Percentiles rank a stretch among this genome's conserved stretches.
Conservation (phyloP, 2,329 filamentous ascomycete species). For the Thelonectria discophora region DNA sequence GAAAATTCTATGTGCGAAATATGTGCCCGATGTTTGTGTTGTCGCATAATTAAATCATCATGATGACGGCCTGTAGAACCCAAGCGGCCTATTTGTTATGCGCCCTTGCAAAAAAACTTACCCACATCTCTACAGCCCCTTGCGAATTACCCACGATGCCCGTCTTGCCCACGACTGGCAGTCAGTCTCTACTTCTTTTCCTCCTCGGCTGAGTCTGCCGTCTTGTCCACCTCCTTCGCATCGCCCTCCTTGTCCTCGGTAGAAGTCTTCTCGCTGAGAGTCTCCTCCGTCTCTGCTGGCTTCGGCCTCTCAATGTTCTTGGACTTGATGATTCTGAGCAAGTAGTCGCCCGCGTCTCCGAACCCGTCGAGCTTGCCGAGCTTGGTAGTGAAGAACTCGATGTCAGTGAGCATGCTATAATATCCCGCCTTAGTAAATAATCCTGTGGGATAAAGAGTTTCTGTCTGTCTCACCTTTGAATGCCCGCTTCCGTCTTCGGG, state of each 20-base stretch:
- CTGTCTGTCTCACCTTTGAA: slow-evolving; percentile 68
- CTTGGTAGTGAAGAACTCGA: slow-evolving; percentile 75
- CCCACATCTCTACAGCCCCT: slow-evolving; percentile 9
- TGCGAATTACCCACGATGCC: slow-evolving; percentile 1
- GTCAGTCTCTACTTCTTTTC: slow-evolving; percentile 30
- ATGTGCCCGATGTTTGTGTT: slow-evolving; percentile 9
- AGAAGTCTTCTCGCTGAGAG: slow-evolving; percentile 20
- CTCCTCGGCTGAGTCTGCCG: slow-evolving; percentile 30
- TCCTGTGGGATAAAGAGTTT: not conserved
- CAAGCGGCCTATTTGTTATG: not conserved
- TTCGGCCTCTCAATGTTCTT: slow-evolving; percentile 67
- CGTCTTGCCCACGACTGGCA: not conserved
- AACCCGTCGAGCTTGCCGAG: slow-evolving; percentile 83
- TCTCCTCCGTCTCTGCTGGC: slow-evolving; percentile 43
- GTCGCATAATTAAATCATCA: slow-evolving; percentile 14
- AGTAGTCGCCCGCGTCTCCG: slow-evolving; percentile 74
- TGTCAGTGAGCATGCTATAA: slow-evolving; percentile 76
- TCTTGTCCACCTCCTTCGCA: slow-evolving; percentile 22
- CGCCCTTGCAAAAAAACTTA: slow-evolving; percentile 2
- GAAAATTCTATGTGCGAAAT: slow-evolving; percentile 16
- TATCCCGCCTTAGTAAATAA: slow-evolving; percentile 22
- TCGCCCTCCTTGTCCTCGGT: slow-evolving; percentile 29
- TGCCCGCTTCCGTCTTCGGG: slow-evolving; percentile 72
- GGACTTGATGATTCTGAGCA: slow-evolving; percentile 70
- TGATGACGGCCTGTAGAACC: slow-evolving; percentile 10